These are phyloP conservation scores for Lyophyllum atratum DNA, from an alignment of 768 basidiomycete genomes.

Conservation along the genomic window DNA sequence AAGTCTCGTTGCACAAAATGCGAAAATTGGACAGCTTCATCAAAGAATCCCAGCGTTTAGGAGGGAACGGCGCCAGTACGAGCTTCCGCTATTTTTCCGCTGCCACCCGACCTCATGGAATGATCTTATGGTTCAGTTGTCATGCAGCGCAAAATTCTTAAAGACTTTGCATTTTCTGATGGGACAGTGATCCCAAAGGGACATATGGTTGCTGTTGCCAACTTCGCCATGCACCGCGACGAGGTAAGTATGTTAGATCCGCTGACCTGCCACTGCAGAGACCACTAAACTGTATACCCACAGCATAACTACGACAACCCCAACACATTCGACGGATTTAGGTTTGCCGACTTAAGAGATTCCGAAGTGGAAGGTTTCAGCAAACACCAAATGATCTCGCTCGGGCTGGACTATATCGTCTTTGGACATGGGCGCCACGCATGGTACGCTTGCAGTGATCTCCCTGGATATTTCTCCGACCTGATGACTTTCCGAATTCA, in stretches of 20 bases:
- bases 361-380: slow-evolving; percentile 18
- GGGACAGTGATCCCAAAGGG: slow-evolving; percentile 41
- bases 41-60: slow-evolving; percentile 37
- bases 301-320: slow-evolving; percentile 20
- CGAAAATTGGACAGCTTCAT: slow-evolving; percentile 45
- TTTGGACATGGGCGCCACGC: slow-evolving; percentile 12
- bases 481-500: no score
- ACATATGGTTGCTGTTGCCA: slow-evolving; percentile 30
- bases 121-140: slow-evolving; percentile 1
- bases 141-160: slow-evolving; percentile 32
- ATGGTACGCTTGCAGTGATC: not conserved
- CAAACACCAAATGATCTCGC: slow-evolving; percentile 14
- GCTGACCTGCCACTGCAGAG: not conserved
- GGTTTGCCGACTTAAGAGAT: slow-evolving; percentile 33
- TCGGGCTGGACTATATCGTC: slow-evolving; percentile 5
- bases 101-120: not conserved
- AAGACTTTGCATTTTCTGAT: slow-evolving; percentile 45
- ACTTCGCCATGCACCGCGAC: slow-evolving; percentile 30
- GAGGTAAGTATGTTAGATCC: slow-evolving; percentile 20
- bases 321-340: slow-evolving; percentile 36
- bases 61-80: slow-evolving; percentile 30
- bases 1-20: slow-evolving; percentile 27
- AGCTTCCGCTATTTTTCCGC: not conserved
- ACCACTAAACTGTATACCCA: not conserved
- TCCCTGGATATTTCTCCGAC: not conserved